A percentile compares a stretch with the other conserved stretches of the same genome.
Conservation (phyloP, 192 early-diverging fungal species). For the Rhizophagus clarus region DNA sequence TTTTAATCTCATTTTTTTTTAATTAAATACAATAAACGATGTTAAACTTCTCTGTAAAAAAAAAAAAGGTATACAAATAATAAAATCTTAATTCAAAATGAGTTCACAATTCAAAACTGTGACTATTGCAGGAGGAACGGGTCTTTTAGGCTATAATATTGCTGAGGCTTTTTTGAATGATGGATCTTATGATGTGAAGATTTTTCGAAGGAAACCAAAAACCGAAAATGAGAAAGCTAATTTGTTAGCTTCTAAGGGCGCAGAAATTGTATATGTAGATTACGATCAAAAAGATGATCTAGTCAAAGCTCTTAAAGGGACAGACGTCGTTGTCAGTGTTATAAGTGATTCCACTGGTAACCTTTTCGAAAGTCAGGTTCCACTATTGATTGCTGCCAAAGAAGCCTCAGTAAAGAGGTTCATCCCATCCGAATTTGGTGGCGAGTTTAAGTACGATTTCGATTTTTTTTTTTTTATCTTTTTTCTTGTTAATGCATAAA, state of each 20-base stretch:
- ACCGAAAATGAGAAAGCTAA: constrained; percentile 7
- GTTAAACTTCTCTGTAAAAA: no score
- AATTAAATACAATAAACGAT: no score
- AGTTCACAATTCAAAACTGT: not conserved
- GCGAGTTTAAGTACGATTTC: no score
- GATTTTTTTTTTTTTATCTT: no score
- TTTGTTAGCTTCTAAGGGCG: constrained; percentile 10
- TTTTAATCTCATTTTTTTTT: no score
- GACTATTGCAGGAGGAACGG: constrained; percentile 13
- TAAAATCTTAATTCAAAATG: not conserved
- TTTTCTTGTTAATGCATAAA: no score
- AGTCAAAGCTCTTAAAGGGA: constrained; percentile 26
- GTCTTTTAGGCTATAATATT: constrained; percentile 10
- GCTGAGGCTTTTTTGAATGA: constrained; percentile 23
- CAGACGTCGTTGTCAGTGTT: constrained; percentile 12
- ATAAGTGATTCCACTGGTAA: not conserved
- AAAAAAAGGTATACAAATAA: no score
- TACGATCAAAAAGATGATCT: constrained; percentile 24
- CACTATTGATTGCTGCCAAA: constrained; percentile 27
- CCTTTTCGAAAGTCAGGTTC: not conserved
- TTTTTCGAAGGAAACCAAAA: constrained; percentile 6
- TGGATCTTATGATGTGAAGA: constrained; percentile 28
- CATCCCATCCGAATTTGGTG: constrained; percentile 27
- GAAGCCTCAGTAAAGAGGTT: constrained; percentile 28
- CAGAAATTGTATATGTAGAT: constrained; percentile 27